Percentiles rank a stretch among this genome's conserved stretches.
Evolutionary conservation across 1,284 basidiomycete genomes (phyloP).

Genomic region (Apiotrichum gamsii): DNA sequence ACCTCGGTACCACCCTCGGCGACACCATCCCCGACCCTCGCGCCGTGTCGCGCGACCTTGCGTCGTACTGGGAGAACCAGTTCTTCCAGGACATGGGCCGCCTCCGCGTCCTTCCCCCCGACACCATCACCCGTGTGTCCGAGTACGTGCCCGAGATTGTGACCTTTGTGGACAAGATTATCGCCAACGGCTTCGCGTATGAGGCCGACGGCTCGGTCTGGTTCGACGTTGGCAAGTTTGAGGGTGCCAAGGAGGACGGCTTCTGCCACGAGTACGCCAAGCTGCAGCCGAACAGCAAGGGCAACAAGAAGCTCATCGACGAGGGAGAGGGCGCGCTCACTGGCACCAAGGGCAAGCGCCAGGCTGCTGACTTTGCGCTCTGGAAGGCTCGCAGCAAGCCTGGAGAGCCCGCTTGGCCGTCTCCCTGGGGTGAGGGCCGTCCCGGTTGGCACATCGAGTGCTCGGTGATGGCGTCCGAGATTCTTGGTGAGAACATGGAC

Average conservation of each 20-base stretch:
- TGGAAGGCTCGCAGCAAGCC: conserved; percentile 93
- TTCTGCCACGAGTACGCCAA: conserved; percentile 83
- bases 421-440: conserved; percentile 92
- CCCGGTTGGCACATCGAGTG: conserved; percentile 99
- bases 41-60: conserved; percentile 73
- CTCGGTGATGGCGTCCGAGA: conserved; percentile 93
- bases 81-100: conserved; percentile 93
- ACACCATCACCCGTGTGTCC: conserved; percentile 88
- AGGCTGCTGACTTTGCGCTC: conserved; percentile 78
- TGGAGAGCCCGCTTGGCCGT: conserved; percentile 96
- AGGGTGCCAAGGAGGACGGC: conserved; percentile 54
- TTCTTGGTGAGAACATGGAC: conserved; percentile 90
- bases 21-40: conserved; percentile 74
- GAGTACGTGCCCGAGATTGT: conserved; percentile 97
- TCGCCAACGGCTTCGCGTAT: conserved; percentile 87
- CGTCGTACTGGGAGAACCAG: conserved; percentile 81
- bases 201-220: conserved; percentile 84
- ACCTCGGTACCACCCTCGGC: conserved; percentile 73
- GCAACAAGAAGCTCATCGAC: conserved; percentile 81
- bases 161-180: conserved; percentile 76
- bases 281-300: conserved; percentile 90
- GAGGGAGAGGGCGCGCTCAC: conserved; percentile 87
- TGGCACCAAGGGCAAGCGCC: conserved; percentile 56
- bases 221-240: conserved; percentile 88
- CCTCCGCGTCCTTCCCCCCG: conserved; percentile 78